phyloP scores from a whole-genome alignment of 179 eudicot genomes.

The Amaranthus tricolor region DNA sequence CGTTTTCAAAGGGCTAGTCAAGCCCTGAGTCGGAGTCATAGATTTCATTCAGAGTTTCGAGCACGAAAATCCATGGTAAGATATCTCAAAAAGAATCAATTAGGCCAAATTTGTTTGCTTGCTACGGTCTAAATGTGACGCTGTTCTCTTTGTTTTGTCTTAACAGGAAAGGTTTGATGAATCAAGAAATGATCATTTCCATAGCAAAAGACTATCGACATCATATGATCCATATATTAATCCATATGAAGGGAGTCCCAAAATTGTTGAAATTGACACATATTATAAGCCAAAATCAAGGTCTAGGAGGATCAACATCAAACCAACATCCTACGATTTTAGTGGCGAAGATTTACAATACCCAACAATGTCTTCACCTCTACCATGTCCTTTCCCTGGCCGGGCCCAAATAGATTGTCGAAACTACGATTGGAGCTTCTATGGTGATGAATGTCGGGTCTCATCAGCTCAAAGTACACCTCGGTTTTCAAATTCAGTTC shows the following conservation, averaged over 20 bases:
- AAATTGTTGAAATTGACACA: constrained; percentile 51
- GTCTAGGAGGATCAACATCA: constrained; percentile 35
- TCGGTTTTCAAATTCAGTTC: constrained; percentile 23
- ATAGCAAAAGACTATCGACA: constrained; percentile 42
- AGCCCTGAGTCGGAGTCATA: constrained; percentile 4
- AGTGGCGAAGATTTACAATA: constrained; percentile 30
- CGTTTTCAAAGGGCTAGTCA: constrained; percentile 29
- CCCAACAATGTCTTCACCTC: constrained; percentile 44
- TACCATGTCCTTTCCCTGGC: constrained; percentile 28
- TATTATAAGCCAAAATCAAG: constrained; percentile 36
- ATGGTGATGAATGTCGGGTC: constrained; percentile 29
- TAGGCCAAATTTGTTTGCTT: not conserved
- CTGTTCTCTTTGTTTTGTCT: not conserved
- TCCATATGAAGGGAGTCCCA: constrained; percentile 39
- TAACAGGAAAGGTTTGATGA: constrained; percentile 39
- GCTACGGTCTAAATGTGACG: not conserved
- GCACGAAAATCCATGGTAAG: constrained; percentile 33
- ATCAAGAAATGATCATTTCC: constrained; percentile 25
- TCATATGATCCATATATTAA: constrained; percentile 29
- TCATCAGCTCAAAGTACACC: constrained; percentile 45
- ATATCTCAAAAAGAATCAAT: not conserved
- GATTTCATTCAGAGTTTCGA: constrained; percentile 28
- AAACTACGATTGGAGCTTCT: constrained; percentile 36
- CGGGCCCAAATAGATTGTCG: constrained; percentile 28
- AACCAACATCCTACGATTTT: constrained; percentile 32